Evolutionary conservation across 345 rosid genomes (phyloP).

Genomic region (Eucalyptus fibrosa): DNA sequence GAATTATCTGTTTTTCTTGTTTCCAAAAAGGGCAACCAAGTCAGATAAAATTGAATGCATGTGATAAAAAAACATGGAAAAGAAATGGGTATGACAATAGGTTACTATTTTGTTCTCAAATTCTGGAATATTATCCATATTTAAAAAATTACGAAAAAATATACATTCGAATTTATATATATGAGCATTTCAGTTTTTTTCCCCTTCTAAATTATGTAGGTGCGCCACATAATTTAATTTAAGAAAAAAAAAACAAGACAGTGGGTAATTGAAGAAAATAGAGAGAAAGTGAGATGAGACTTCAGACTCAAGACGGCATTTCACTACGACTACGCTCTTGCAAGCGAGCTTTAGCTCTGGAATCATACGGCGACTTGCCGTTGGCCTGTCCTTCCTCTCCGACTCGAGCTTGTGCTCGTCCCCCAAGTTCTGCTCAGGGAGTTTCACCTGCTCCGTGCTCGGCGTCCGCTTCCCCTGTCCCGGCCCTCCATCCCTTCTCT

Average conservation of each 20-base stretch:
- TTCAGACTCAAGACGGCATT: slow-evolving; percentile 60
- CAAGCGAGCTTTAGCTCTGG: slow-evolving; percentile 16
- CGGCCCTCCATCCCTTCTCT: no score
- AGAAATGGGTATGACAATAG: neutral
- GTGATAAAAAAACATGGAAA: neutral
- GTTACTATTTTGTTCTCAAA: no score
- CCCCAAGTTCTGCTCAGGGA: rapidly evolving
- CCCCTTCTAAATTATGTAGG: neutral
- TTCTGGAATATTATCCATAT: neutral
- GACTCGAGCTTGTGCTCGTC: no score
- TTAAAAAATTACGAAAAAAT: neutral
- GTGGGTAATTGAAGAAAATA: neutral
- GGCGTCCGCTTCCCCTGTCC: no score
- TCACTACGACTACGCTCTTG: slow-evolving; percentile 27
- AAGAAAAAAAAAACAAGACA: neutral
- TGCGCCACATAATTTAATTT: neutral
- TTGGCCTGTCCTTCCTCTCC: no score
- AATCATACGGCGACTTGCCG: no score
- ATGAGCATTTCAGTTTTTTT: no score
- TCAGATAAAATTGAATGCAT: no score
- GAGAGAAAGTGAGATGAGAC: neutral
- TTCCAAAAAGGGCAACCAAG: neutral
- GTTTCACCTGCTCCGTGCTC: rapidly evolving
- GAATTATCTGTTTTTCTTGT: neutral
- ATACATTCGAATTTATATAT: no score